phyloP scores from a whole-genome alignment of 2,329 filamentous ascomycete species.

The Ramularia endophylla region DNA sequence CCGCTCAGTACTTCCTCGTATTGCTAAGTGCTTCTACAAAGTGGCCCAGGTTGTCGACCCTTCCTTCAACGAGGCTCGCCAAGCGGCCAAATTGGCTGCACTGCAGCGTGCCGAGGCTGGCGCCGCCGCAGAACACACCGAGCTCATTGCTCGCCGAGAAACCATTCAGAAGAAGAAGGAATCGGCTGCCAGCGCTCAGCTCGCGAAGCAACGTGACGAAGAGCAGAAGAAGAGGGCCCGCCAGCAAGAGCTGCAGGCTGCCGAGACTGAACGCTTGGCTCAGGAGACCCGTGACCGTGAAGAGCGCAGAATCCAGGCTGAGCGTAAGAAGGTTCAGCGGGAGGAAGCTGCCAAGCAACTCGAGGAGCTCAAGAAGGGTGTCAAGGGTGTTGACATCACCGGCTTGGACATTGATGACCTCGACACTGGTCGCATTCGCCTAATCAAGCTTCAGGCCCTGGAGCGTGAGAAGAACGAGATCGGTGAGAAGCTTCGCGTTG shows the following conservation, averaged over 20 bases:
- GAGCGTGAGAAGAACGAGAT: conserved; percentile 98
- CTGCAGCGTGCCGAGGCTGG: conserved; percentile 77
- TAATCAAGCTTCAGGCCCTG: conserved; percentile 89
- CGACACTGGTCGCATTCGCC: conserved; percentile 63
- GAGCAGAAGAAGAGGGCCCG: conserved; percentile 80
- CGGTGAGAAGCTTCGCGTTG: conserved; percentile 82
- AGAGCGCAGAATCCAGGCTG: conserved; percentile 74
- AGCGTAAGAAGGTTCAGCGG: conserved; percentile 64
- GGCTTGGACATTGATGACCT: conserved; percentile 73
- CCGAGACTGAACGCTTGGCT: conserved; percentile 81
- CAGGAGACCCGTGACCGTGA: conserved; percentile 91
- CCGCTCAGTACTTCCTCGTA: conserved; percentile 83
- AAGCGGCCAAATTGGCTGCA: conserved; percentile 72
- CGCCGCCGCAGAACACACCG: conserved; percentile 84
- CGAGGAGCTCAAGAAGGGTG: conserved; percentile 85
- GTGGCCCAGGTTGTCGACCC: conserved; percentile 96
- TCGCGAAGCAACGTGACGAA: conserved; percentile 86
- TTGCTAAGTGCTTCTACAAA: conserved; percentile 85
- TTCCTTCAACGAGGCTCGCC: conserved; percentile 73
- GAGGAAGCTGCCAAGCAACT: conserved; percentile 72
- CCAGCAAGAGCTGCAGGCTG: conserved; percentile 81
- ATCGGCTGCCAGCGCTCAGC: conserved; percentile 80
- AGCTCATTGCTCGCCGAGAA: conserved; percentile 77
- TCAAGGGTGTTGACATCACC: conserved; percentile 79
- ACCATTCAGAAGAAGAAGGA: conserved; percentile 97